Conservation (phyloP, 352 stramenopile genomes). For the Phytopythium montanum region DNA sequence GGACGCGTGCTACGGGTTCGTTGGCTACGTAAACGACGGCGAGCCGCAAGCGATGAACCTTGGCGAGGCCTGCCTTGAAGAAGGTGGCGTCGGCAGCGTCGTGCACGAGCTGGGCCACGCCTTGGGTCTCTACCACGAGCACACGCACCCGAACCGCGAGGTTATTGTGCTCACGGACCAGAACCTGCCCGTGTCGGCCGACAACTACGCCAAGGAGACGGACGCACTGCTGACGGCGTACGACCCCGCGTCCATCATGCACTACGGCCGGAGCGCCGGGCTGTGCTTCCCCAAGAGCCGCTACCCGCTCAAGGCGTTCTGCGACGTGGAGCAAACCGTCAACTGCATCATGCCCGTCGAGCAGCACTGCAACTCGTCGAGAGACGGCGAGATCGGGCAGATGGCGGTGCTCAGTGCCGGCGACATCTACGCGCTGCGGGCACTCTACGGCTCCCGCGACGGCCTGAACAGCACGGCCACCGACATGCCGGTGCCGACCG, state of each 20-base stretch:
- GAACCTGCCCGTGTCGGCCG: constrained; percentile 51
- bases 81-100: constrained; percentile 36
- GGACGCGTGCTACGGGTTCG: constrained; percentile 67
- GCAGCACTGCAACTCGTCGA: constrained; percentile 70
- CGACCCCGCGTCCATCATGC: constrained; percentile 74
- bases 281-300: constrained; percentile 71
- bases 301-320: constrained; percentile 62
- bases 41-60: constrained; percentile 71
- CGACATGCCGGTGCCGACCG: constrained; percentile 29
- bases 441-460: constrained; percentile 45
- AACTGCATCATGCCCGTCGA: constrained; percentile 67
- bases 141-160: constrained; percentile 58
- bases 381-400: constrained; percentile 55
- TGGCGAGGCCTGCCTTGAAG: constrained; percentile 52
- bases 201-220: constrained; percentile 68
- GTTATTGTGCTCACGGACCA: constrained; percentile 68
- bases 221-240: constrained; percentile 62
- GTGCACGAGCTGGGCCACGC: constrained; percentile 70
- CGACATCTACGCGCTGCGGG: constrained; percentile 61
- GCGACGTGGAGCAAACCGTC: constrained; percentile 53
- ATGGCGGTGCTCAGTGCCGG: constrained; percentile 47
- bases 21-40: constrained; percentile 64
- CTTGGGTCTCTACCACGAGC: constrained; percentile 66
- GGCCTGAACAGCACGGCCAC: constrained; percentile 21
- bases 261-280: constrained; percentile 57